Base-by-base conservation (phyloP, 768 basidiomycete genomes). In the Mrakia frigida region DNA sequence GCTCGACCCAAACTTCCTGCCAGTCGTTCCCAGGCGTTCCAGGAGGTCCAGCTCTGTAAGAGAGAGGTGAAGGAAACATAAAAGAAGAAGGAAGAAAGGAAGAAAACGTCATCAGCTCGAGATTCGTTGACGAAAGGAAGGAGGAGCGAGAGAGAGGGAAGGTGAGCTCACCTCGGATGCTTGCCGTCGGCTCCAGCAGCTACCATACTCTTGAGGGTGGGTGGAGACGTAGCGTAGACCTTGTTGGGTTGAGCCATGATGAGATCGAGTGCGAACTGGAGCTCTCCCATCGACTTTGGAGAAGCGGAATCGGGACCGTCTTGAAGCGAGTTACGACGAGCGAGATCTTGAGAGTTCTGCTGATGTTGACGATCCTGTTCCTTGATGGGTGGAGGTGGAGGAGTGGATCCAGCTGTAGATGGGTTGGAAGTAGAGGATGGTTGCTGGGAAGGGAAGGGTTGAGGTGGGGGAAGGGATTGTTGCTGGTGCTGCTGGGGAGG, bases 1-100 rank as follows among this genome's bases (percentile, higher is more conserved):
- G 76, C 77, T 84, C 83, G 41, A 84, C 74, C 83, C 83, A 84
- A 5, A 82, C 81, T 37, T 80, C 79, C 67, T 83, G 82, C 83
- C 83, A 84, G 75, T 84, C 83, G 72, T 84, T 84, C 14, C 76
- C 73, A 35, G 77, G 78, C 33, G 82, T 82, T 7, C 83, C 83
- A 35, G 83, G 83, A 53, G 80, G 80, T 21, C 83, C 83, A 73
- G 82, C 81, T 70, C 81, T 81, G 50, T 35, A n/a, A n/a, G n/a
- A n/a, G n/a, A n/a, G n/a, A n/a, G n/a, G 3, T 3, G 37, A 65
- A 41, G 14, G 28, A 52, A 50, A 28, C 33, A 25, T 6, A 53
- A 7, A 16, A 28, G 35, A 28, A 21, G 53, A 33, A 28, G 46
- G 52, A 35, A 37, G 33, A 11, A 53, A 10, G 28, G 10, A 23